Evolutionary conservation across 1,284 basidiomycete genomes (phyloP).

Genomic region (Cystobasidium pallidum): DNA sequence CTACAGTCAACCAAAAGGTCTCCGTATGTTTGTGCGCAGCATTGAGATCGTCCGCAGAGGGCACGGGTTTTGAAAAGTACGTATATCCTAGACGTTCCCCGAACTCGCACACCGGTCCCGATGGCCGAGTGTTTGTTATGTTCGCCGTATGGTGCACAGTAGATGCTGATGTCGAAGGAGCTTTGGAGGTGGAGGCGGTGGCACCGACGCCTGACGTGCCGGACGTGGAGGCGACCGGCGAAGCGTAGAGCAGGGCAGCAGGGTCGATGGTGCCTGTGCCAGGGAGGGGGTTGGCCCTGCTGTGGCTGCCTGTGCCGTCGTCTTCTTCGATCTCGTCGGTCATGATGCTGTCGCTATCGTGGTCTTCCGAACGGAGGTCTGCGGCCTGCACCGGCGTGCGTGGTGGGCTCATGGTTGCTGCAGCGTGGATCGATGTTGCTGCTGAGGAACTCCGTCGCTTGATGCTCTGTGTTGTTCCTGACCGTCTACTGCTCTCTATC

Average conservation of each 20-base stretch:
- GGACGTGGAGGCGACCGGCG: constrained; percentile 28
- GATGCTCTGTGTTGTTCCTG: too few species aligned
- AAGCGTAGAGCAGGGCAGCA: constrained; percentile 4
- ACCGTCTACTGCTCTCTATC: too few species aligned
- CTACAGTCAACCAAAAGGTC: constrained; percentile 64
- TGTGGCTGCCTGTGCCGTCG: neutral
- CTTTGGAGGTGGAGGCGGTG: constrained; percentile 1
- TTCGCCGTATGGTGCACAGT: neutral
- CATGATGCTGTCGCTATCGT: constrained; percentile 38
- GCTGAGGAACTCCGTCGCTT: neutral
- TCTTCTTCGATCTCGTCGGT: constrained; percentile 39
- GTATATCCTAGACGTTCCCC: constrained; percentile 49
- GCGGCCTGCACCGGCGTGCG: too few species aligned
- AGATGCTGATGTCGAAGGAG: neutral
- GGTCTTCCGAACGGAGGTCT: constrained; percentile 20
- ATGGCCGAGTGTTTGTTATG: constrained; percentile 16
- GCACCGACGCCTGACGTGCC: constrained; percentile 3
- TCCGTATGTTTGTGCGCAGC: constrained; percentile 24
- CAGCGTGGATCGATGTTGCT: neutral
- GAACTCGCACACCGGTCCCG: constrained; percentile 43
- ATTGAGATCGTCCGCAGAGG: constrained; percentile 46
- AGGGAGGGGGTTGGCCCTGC: neutral
- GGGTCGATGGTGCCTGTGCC: constrained; percentile 20
- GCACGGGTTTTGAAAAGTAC: constrained; percentile 49
- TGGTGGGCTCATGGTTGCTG: too few species aligned